phyloP scores from a whole-genome alignment of 805 yeast genomes.

The Dipodascopsis uninucleata region DNA sequence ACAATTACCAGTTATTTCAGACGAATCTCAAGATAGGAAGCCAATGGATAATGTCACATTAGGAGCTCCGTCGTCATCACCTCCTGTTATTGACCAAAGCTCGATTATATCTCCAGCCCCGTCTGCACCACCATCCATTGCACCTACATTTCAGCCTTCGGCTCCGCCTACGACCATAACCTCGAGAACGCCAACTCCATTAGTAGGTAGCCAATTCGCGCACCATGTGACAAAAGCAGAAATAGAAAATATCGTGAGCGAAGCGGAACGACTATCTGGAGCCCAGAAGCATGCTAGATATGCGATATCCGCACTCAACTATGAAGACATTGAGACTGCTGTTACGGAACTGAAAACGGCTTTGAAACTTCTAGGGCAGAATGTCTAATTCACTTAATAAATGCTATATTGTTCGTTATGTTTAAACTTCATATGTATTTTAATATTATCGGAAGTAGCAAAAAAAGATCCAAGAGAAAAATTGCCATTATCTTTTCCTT shows the following conservation, averaged over 20 bases:
- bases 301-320: conserved; percentile 70
- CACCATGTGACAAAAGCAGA: conserved; percentile 25
- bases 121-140: conserved; percentile 17
- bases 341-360: conserved; percentile 52
- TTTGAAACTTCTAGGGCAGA: conserved; percentile 31
- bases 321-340: conserved; percentile 67
- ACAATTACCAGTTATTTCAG: background rate
- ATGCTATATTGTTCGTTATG: too few relatives aligned
- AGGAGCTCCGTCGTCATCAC: conserved; percentile 17
- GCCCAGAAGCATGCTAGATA: conserved; percentile 66
- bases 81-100: conserved; percentile 13
- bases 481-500: too few relatives aligned
- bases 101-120: conserved; percentile 20
- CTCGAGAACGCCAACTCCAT: conserved; percentile 7
- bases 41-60: background rate
- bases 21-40: background rate
- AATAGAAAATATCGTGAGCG: conserved; percentile 34
- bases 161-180: conserved; percentile 17
- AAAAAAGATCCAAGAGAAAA: too few relatives aligned
- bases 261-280: conserved; percentile 38
- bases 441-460: too few relatives aligned
- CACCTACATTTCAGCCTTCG: conserved; percentile 12
- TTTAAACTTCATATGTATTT: too few relatives aligned
- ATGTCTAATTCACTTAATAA: too few relatives aligned
- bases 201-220: conserved; percentile 11